Base-by-base conservation (phyloP, 2,329 filamentous ascomycete genomes). In the Cladosporium sp. region DNA sequence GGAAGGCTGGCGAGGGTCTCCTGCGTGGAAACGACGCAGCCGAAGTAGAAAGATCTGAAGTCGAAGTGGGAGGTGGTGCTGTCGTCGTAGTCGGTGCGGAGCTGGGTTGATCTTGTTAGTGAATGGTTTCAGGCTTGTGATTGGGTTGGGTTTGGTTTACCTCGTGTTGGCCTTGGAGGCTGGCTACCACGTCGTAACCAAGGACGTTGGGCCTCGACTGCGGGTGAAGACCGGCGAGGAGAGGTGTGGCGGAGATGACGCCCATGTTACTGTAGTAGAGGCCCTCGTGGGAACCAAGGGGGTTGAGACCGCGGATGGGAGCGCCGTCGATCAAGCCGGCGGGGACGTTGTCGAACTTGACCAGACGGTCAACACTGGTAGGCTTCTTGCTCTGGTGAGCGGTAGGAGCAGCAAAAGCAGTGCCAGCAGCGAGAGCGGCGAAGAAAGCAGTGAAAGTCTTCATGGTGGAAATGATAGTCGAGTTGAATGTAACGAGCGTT, bases 1-100 rank as follows among this genome's bases (percentile, higher is more conserved):
- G 49, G 49, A 9, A 43, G 2, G 25, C 40, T 39, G 33, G 29
- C n/a, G 1, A 46, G 27, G 12, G 41, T 51, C 41, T 51, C 49
- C 8, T 46, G 40, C 5, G 41, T 45, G n/a, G 49, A 39, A 8
- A 43, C 41, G 4, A 51, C 49, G 29, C 49, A 51, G 22, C 49
- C 49, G 19, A 51, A 51, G 49, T 51, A 51, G 49, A 51, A 51
- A 4, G 33, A 39, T 22, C 38, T 43, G 40, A 51, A 38, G n/a
- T 43, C 38, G 49, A 51, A 51, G 25, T 38, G n/a, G 7, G 38
- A 29, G 25, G 49, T 43, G 12, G 38, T 51, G 49, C 35, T 42
- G 36, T 48, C 45, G 45, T 48, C 45, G 36, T 48, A 48, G 27
- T 48, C 45, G 45, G 45, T 40, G 45, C 45, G 45, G 36, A 48